Base-by-base conservation (phyloP, 2,329 filamentous ascomycete genomes). In the Microsporum canis region DNA sequence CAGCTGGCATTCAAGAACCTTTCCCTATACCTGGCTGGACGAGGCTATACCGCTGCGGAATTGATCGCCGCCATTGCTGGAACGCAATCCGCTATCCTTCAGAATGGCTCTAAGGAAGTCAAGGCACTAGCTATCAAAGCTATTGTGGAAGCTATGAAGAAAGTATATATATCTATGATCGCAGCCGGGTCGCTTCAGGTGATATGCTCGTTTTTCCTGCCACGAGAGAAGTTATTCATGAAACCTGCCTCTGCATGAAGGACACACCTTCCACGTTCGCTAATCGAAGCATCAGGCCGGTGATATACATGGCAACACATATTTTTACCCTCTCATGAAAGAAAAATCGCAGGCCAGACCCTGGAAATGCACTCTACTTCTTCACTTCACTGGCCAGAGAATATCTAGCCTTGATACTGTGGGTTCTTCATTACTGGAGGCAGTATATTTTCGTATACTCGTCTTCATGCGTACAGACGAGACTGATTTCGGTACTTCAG, bases 31-130 rank as follows among this genome's bases (percentile, higher is more conserved):
- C 58, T 76, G 0, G 68, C 64, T 3, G 69, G 69, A 1, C 61
- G 66, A 1, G 70, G 71, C 0, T 63, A 57, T 49, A 45, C 66
- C 0, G 47, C 66, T 4, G 5, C 62, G 8, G 68, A 75, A 3
- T 72, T 77, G 7, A 63, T 63, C 14, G 65, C 61, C 27, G 70
- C 68, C 3, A 67, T 75, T 12, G 69, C 72, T 0, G 73, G 73
- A 3, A 64, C 71, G 1, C 70, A 70, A 62, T 74, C 72, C 33
- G 57, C 60, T 2, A 45, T 76, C 33, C 72, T 76, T 51, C 51
- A 64, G 33, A 56, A 62, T 23, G 60, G 75, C 12, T 61, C 60
- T n/a, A 63, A 63, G 4, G 64, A 68, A 33, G 14, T 71, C 17
- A 62, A 69, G 39, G 62, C 55, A 2, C 59, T 60, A 1, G 74